phyloP scores from a whole-genome alignment of 164 flowering plant genomes.

The Sextonia rubra region DNA sequence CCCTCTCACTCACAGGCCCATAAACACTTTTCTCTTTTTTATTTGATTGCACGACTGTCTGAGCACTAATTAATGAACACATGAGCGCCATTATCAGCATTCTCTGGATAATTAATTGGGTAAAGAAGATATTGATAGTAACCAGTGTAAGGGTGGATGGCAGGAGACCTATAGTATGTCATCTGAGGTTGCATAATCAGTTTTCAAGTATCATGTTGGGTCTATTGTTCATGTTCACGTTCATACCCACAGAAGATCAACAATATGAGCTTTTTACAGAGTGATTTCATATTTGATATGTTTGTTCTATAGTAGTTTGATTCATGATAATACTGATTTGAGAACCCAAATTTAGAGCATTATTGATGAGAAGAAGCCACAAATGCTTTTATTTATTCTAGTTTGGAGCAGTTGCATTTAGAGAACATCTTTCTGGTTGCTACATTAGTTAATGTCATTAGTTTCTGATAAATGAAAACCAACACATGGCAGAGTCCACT shows the following conservation, averaged over 20 bases:
- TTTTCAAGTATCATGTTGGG: slow-evolving; percentile 19
- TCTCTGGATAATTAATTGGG: slow-evolving; percentile 13
- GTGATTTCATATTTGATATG: too few species aligned
- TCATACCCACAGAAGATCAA: slow-evolving; percentile 37
- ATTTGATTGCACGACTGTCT: slow-evolving; percentile 60
- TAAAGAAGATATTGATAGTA: slow-evolving; percentile 26
- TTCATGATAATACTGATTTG: too few species aligned
- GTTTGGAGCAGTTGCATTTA: too few species aligned
- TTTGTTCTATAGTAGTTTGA: too few species aligned
- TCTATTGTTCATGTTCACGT: slow-evolving; percentile 28
- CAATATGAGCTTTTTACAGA: too few species aligned
- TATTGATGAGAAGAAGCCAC: too few species aligned
- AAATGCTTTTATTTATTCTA: too few species aligned
- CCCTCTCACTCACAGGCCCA: neutral
- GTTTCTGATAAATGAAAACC: too few species aligned
- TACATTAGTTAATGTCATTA: too few species aligned
- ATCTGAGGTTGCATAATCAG: slow-evolving; percentile 41
- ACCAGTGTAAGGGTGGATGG: slow-evolving; percentile 44
- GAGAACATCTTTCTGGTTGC: too few species aligned
- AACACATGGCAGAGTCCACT: too few species aligned
- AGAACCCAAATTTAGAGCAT: too few species aligned
- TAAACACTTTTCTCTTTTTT: neutral
- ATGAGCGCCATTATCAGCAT: slow-evolving; percentile 30
- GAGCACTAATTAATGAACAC: slow-evolving; percentile 66
- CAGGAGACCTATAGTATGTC: slow-evolving; percentile 64